Evolutionary conservation across 73 alveolate genomes (phyloP), one percentile per base, ranked within the genome.

Genomic region (Paramecium caudatum): DNA sequence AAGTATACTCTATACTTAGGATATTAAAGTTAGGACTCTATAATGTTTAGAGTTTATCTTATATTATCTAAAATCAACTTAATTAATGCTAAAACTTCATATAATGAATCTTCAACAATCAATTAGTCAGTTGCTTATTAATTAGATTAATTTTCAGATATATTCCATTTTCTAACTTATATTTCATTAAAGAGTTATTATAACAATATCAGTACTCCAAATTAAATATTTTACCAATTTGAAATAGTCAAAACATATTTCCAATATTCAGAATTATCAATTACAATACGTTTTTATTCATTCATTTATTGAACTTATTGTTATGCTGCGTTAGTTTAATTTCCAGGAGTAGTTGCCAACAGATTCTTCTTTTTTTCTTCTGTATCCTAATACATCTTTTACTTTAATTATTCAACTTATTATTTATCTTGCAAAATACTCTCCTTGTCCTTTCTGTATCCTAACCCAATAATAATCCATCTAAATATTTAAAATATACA

Each of bases 211-310:
- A 74, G 27, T 0, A 74, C 43, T 13, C 88, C 88, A 74, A 21
- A 74, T 74, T 74, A 9, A 74, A 39, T 23, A 41, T 43, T 43
- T 43, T 74, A 27, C 88, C 88, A 74, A 39, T 74, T 36, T n/a
- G 88, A 74, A 39, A 21, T 41, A 4, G 16, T 41, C 4, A 41
- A 27, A 27, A 74, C 16, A 19, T 74, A 74, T 37, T 74, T 37
- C 88, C 88, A 74, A 74, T 74, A 74, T 43, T 74, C 88, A 8
- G 88, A 19, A 74, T 74, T 74, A 41, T 74, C 88, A 21, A 12
- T 21, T 16, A 74, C 88, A 39, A 74, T 45, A 9, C 88, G 12
- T 17, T 45, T 74, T 16, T 37, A 74, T 45, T 74, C 88, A 74
- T 74, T 74, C 46, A 74, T 8, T 41, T 74, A 8, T 41, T 30